Conservation (phyloP, 2,329 filamentous ascomycete species). For the Exophiala alcalophila region DNA sequence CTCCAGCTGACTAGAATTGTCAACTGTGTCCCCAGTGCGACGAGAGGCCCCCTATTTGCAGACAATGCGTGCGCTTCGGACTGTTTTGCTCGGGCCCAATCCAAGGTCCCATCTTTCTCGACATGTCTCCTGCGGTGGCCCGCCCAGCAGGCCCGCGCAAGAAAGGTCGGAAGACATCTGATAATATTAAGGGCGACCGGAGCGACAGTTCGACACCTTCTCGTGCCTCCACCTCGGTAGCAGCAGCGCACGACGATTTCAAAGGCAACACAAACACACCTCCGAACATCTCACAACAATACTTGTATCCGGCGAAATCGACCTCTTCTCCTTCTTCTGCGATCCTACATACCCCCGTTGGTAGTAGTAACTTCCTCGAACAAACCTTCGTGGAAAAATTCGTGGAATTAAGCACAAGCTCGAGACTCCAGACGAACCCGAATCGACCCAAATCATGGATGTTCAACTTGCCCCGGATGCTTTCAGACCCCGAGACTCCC, state of each 20-base stretch:
- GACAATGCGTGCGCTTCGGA: slow-evolving; percentile 9
- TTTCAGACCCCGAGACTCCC: slow-evolving; percentile 1
- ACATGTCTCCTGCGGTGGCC: slow-evolving; percentile 3
- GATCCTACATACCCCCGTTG: too few relatives aligned
- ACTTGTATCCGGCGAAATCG: too few relatives aligned
- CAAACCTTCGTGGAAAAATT: slow-evolving; percentile 7
- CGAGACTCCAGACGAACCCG: slow-evolving; percentile 1
- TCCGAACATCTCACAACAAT: too few relatives aligned
- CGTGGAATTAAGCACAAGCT: slow-evolving; percentile 5
- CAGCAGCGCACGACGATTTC: too few relatives aligned
- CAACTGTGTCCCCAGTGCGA: slow-evolving; percentile 2
- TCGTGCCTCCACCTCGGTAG: not conserved
- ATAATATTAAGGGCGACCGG: too few relatives aligned
- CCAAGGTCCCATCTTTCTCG: slow-evolving; percentile 9
- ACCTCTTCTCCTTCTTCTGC: too few relatives aligned
- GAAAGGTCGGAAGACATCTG: not conserved
- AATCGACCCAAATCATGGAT: slow-evolving; percentile 4
- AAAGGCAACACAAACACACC: too few relatives aligned
- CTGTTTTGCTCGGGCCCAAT: slow-evolving; percentile 5
- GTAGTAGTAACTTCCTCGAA: not conserved
- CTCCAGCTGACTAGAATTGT: not conserved
- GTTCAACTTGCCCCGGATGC: slow-evolving; percentile 1
- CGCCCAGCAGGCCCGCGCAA: not conserved
- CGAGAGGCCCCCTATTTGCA: slow-evolving; percentile 2
- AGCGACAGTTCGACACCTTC: not conserved